A percentile compares a stretch with the other conserved stretches of the same genome.
phyloP scores from a whole-genome alignment of 305 asterid genomes.

The Petunia hybrid region DNA sequence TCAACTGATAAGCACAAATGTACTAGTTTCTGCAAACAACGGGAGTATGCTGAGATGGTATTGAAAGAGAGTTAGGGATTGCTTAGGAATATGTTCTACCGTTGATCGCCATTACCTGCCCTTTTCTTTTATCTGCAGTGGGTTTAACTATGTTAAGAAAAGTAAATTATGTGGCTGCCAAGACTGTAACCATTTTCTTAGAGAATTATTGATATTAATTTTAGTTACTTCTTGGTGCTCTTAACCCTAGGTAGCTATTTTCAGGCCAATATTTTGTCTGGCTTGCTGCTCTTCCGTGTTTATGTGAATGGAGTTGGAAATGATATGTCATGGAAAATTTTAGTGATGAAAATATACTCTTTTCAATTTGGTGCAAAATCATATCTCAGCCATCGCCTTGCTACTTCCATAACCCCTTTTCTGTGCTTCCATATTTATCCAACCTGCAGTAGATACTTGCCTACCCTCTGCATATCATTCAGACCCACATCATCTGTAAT shows the following conservation, averaged over 20 bases:
- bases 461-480: constrained; percentile 2
- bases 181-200: neutral
- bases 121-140: neutral
- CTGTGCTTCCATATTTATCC: constrained; percentile 19
- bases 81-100: constrained; percentile 4
- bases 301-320: neutral
- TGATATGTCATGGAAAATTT: neutral
- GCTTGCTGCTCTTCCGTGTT: constrained; percentile 23
- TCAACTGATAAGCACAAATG: neutral
- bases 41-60: constrained; percentile 10
- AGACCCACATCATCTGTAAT: neutral
- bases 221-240: neutral
- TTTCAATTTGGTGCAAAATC: neutral
- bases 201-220: constrained; percentile 11
- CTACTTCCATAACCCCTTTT: neutral
- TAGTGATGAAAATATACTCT: neutral
- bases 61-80: neutral
- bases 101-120: neutral
- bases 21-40: constrained; percentile 14
- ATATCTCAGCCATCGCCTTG: neutral
- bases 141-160: neutral
- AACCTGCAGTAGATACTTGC: neutral
- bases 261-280: neutral
- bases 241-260: neutral
- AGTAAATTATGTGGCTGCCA: constrained; percentile 14